Base-by-base conservation (phyloP, 1,139 yeast genomes). In the Nadsonia starkeyi-henricii region DNA sequence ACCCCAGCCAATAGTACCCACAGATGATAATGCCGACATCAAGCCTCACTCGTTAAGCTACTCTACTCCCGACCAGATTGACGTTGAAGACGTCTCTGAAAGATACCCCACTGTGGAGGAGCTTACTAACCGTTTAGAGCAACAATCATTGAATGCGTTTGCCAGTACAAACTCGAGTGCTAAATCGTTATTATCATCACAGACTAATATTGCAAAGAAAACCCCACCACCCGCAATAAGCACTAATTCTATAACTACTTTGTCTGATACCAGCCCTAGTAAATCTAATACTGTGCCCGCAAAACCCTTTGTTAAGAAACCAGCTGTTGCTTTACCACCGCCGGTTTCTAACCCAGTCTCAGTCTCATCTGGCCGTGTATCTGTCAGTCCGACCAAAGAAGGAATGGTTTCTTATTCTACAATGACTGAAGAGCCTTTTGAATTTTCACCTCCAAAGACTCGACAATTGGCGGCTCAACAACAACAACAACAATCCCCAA, bases 91-190 rank as follows among this genome's bases (percentile, higher is more conserved):
- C 45, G 54, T 58, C 9, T 56, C 54, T 19, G 45, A 55, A 15
- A 52, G 64, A 45, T 65, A 54, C 53, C 69, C 68, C 2, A 56
- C 67, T 0, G 60, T 65, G 21, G 69, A 64, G 48, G 68, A 63
- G 47, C 59, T 65, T 45, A 58, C 63, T 17, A 50, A 50, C 45
- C 53, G 55, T 17, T 46, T 61, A 45, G 61, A 57, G 45, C 54
- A 51, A 42, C 52, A 54, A 18, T 49, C 56, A 20, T 53, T 57
- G 48, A 1, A 43, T 43, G 20, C 37, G 42, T 19, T 44, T 33
- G 30, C 48, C 28, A 8, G 47, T 41, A 1, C 42, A 33, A 19
- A 20, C 48, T 2, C 45, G 45, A 3, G 45, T 37, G 3, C 26
- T 37, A 43, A 44, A 41, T 23, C 42, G 41, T 13, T 41, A 45